Conservation (phyloP, 192 early-diverging fungal species). For the Funneliformis mosseae region DNA sequence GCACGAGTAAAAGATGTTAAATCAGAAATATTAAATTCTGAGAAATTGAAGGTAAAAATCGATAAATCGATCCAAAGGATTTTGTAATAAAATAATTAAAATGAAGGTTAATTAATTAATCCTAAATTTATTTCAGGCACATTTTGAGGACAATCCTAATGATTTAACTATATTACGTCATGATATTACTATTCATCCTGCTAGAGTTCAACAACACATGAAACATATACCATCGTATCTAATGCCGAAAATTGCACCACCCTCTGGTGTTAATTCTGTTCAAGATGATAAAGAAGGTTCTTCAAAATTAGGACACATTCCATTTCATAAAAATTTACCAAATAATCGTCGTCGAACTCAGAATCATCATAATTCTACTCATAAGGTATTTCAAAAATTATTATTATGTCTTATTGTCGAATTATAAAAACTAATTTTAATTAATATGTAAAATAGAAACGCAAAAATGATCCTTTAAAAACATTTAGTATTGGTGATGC, state of each 20-base stretch:
- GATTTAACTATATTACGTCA: slow-evolving; percentile 91
- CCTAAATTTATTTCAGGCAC: slow-evolving; percentile 50
- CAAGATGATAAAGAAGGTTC: neutral
- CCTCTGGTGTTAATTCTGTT: neutral
- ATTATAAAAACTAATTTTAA: neutral
- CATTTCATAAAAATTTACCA: neutral
- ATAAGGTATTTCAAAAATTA: neutral
- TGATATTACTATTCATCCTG: slow-evolving; percentile 85
- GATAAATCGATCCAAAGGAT: neutral
- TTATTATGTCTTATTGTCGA: neutral
- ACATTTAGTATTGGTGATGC: neutral
- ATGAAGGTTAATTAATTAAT: neutral
- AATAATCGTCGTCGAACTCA: neutral
- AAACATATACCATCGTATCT: slow-evolving; percentile 93
- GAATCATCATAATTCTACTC: neutral
- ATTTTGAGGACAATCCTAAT: slow-evolving; percentile 96
- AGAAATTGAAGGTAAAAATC: slow-evolving; percentile 78
- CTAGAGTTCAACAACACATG: slow-evolving; percentile 83
- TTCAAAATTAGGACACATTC: neutral
- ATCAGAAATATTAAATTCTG: slow-evolving; percentile 92
- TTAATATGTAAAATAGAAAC: slow-evolving; percentile 1
- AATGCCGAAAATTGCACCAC: slow-evolving; percentile 75
- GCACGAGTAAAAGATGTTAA: slow-evolving; percentile 95
- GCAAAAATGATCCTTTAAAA: slow-evolving; percentile 22
- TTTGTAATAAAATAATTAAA: neutral